These are phyloP conservation scores for Albifimbria verrucaria DNA, from an alignment of 2,329 filamentous ascomycete species.

Conservation along the genomic window DNA sequence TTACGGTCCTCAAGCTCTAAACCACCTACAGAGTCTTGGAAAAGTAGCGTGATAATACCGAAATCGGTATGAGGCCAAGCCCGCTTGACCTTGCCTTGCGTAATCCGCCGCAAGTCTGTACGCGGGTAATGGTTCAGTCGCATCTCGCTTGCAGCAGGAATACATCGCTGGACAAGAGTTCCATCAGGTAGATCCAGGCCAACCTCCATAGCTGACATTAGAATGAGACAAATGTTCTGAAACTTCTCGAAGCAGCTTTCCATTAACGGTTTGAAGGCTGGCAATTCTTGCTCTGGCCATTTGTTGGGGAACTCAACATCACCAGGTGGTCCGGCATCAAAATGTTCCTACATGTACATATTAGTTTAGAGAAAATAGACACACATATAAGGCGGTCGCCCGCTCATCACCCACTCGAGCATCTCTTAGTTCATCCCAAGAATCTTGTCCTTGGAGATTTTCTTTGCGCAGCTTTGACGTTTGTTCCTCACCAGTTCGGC, in stretches of 20 bases:
- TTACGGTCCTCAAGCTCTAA: constrained; percentile 25
- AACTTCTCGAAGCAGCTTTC: constrained; percentile 66
- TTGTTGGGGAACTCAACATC: constrained; percentile 24
- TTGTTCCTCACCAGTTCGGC: constrained; percentile 27
- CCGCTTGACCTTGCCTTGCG: constrained; percentile 20
- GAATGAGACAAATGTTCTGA: constrained; percentile 65
- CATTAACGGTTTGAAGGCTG: constrained; percentile 21
- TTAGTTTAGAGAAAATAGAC: constrained; percentile 9
- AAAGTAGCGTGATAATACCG: constrained; percentile 27
- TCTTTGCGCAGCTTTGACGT: neutral
- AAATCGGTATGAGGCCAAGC: constrained; percentile 31
- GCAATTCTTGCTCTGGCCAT: constrained; percentile 23
- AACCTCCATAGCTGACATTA: constrained; percentile 75
- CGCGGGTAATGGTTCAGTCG: constrained; percentile 54
- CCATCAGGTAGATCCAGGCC: constrained; percentile 64
- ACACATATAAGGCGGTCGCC: too few relatives aligned
- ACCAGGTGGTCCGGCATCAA: constrained; percentile 33
- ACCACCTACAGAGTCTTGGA: constrained; percentile 24
- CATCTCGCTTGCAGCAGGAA: constrained; percentile 55
- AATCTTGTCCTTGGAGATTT: too few relatives aligned
- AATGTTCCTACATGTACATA: constrained; percentile 33
- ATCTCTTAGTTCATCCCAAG: too few relatives aligned
- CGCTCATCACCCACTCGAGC: too few relatives aligned
- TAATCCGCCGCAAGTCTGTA: constrained; percentile 23
- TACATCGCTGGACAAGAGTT: constrained; percentile 66